Evolutionary conservation across 2,329 filamentous ascomycete species (phyloP).

Genomic region (Xylariomycetidae sp.): DNA sequence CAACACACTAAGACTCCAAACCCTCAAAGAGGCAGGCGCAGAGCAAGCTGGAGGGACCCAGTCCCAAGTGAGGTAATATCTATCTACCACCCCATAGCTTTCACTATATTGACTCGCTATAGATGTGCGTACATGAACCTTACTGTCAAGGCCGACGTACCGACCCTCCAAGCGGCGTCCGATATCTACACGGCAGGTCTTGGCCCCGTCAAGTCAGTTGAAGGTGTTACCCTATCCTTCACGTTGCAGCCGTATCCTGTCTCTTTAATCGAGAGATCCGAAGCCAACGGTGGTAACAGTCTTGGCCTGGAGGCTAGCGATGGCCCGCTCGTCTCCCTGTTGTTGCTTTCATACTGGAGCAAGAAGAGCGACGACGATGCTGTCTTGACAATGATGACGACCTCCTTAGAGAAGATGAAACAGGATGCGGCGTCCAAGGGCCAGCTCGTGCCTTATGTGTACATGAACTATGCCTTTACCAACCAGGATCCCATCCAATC

Average conservation of each 20-base stretch:
- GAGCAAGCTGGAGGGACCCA: conserved; percentile 1
- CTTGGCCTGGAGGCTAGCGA: conserved; percentile 12
- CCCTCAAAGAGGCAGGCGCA: background rate
- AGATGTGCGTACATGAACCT: conserved; percentile 10
- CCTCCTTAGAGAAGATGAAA: conserved; percentile 9
- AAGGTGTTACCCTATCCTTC: conserved; percentile 10
- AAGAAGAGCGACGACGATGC: conserved; percentile 12
- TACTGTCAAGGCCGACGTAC: conserved; percentile 7
- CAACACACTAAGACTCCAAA: background rate
- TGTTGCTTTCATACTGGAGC: conserved; percentile 13
- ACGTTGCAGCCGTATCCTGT: conserved; percentile 15
- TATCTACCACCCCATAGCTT: no score
- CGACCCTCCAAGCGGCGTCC: conserved; percentile 2
- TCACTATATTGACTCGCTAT: background rate
- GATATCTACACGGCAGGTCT: conserved; percentile 8
- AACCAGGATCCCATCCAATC: conserved; percentile 15
- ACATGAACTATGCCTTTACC: conserved; percentile 17
- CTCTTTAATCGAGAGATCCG: conserved; percentile 11
- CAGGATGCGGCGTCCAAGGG: conserved; percentile 8
- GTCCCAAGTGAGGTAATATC: background rate
- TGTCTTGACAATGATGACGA: conserved; percentile 5
- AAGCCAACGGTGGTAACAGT: conserved; percentile 10
- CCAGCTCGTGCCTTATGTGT: conserved; percentile 12
- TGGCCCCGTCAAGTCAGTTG: conserved; percentile 10
- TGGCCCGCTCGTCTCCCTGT: conserved; percentile 12